phyloP scores from a whole-genome alignment of 352 stramenopile species.

The Phytophthora fragariaefolia region DNA sequence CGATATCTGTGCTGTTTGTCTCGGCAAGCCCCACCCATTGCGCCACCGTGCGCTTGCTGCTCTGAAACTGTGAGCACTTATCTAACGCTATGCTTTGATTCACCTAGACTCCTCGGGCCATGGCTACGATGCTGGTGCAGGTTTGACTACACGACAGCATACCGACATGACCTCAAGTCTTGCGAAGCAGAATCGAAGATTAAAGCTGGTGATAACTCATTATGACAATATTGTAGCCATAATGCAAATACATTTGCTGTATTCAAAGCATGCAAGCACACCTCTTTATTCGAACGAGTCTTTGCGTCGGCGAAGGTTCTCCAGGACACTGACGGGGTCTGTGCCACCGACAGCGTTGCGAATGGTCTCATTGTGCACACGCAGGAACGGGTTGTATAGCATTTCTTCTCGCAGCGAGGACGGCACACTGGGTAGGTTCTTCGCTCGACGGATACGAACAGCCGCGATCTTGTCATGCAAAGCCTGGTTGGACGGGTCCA shows the following conservation, averaged over 20 bases:
- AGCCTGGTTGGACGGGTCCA: constrained; percentile 92
- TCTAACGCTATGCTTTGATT: constrained; percentile 18
- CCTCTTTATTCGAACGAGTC: constrained; percentile 68
- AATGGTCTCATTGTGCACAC: constrained; percentile 86
- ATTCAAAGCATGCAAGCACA: no score
- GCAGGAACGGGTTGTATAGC: constrained; percentile 88
- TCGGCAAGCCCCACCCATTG: constrained; percentile 39
- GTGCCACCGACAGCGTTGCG: constrained; percentile 79
- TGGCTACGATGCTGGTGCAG: neutral
- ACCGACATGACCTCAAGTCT: neutral
- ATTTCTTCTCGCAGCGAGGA: constrained; percentile 90
- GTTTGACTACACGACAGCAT: neutral
- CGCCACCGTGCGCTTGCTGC: constrained; percentile 33
- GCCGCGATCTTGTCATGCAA: constrained; percentile 88
- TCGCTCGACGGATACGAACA: constrained; percentile 76
- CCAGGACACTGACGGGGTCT: constrained; percentile 81
- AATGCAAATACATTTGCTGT: neutral
- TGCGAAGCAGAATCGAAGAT: constrained; percentile 1
- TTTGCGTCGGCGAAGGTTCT: constrained; percentile 80
- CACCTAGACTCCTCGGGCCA: constrained; percentile 10
- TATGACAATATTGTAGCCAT: constrained; percentile 9
- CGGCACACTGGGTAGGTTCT: constrained; percentile 92
- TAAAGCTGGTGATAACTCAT: constrained; percentile 4
- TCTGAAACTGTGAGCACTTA: constrained; percentile 35
- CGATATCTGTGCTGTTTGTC: constrained; percentile 44